Conservation (phyloP, 345 rosid species). For the Populus davidiana region DNA sequence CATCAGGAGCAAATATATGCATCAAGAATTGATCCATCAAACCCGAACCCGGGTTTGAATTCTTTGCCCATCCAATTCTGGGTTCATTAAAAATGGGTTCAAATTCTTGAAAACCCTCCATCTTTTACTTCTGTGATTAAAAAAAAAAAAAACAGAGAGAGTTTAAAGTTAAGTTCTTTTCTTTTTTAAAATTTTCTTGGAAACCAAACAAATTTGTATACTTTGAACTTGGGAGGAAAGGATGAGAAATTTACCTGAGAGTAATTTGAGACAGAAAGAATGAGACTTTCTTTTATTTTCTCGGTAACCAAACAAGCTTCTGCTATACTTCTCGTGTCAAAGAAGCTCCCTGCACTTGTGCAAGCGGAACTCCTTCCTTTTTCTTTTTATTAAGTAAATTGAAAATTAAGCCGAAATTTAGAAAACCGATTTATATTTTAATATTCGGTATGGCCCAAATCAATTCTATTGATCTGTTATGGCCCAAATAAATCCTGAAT, state of each 20-base stretch:
- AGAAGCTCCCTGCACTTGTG: background rate
- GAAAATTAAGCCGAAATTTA: background rate
- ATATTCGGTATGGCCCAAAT: background rate
- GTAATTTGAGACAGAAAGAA: background rate
- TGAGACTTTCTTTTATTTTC: background rate
- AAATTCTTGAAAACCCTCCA: constrained; percentile 44
- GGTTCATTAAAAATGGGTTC: constrained; percentile 68
- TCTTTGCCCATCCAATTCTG: constrained; percentile 44
- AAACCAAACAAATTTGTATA: background rate
- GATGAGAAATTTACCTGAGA: background rate
- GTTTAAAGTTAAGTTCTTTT: background rate
- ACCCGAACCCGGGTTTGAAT: constrained; percentile 21
- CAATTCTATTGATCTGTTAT: background rate
- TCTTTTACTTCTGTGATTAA: background rate
- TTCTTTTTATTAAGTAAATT: no score
- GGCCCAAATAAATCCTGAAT: background rate
- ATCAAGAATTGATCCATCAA: constrained; percentile 54
- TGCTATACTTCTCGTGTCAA: background rate
- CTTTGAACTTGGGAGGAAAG: background rate
- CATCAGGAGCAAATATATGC: constrained; percentile 66
- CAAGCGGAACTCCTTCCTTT: no score
- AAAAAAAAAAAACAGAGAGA: background rate
- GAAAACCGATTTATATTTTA: background rate
- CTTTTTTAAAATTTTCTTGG: background rate
- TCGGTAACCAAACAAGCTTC: background rate